Percentiles rank a stretch among this genome's conserved stretches.
Evolutionary conservation across 305 asterid genomes (phyloP).

Genomic region (Solanum hybrid): DNA sequence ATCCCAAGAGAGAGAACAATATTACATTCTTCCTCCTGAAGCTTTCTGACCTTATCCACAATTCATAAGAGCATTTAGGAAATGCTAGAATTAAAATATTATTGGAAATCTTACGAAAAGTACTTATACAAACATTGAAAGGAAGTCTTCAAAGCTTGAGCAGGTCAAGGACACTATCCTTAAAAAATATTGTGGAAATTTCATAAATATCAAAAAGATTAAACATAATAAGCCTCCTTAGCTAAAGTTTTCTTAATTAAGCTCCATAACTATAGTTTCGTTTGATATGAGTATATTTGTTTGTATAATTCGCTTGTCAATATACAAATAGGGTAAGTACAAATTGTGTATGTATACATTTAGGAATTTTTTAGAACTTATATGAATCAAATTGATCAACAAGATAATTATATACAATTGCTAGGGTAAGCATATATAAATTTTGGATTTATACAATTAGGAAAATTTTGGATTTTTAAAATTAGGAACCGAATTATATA

Average conservation of each 20-base stretch:
- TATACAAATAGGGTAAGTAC: not conserved
- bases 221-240: not conserved
- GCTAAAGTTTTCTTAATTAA: not conserved
- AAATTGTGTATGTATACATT: not conserved
- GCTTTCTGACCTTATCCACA: not conserved
- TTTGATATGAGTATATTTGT: not conserved
- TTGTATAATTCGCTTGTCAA: not conserved
- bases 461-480: not conserved
- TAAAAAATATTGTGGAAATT: not conserved
- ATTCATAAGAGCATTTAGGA: not conserved
- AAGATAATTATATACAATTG: not conserved
- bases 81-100: not conserved
- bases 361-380: too few relatives aligned
- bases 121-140: not conserved
- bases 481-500: not conserved
- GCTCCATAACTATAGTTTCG: not conserved
- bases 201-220: not conserved
- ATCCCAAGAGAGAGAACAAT: not conserved
- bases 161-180: not conserved
- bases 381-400: not conserved
- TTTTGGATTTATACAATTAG: too few relatives aligned
- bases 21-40: not conserved
- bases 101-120: not conserved
- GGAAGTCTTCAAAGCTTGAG: not conserved
- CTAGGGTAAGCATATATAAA: not conserved